Evolutionary conservation across 1,284 basidiomycete genomes (phyloP), one percentile per base, ranked within the genome.

Genomic region (Exobasidium cylindrosporum): DNA sequence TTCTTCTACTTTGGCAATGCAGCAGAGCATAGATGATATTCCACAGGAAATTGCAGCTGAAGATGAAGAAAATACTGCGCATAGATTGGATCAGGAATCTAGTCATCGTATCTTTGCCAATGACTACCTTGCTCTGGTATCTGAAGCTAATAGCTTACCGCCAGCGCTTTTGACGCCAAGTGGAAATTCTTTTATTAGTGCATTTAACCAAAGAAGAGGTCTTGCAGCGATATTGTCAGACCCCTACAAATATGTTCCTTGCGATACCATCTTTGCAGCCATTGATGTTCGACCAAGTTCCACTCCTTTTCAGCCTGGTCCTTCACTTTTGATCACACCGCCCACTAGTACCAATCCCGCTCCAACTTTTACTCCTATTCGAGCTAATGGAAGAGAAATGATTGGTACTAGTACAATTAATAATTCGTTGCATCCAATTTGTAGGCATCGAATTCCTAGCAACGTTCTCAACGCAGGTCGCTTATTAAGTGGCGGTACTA

Each of bases 301-400:
- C 49, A 54, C 69, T 0, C 65, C 76, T 2, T 72, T 69, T 46
- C 63, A 57, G 14, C 76, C 76, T 0, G 69, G 68, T 1, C 69
- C 76, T 28, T 77, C 73, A 35, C 65, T 74, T 63, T 60, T 77
- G 23, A 70, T 77, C 4, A 76, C 76, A 26, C 70, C 72, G 13
- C 67, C 70, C 35, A 64, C 72, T 30, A 60, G 63, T 35, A 62
- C 67, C 10, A 64, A 70, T 47, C 53, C 73, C n/a, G 60, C 67
- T 3, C 65, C 69, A 10, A 64, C 70, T 3, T 73, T 78, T 29
- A 72, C 75, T 5, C 69, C 76, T 0, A 64, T 73, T 3, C 67
- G 68, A 28, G 74, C 76, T 3, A 69, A 77, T 21, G 76, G 76
- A 11, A 61, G 76, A 30, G 70, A 69, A 13, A 53, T 74, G 45